A percentile compares a stretch with the other conserved stretches of the same genome.
phyloP scores from a whole-genome alignment of 192 early-diverging fungal genomes.

The Coemansia sp. region DNA sequence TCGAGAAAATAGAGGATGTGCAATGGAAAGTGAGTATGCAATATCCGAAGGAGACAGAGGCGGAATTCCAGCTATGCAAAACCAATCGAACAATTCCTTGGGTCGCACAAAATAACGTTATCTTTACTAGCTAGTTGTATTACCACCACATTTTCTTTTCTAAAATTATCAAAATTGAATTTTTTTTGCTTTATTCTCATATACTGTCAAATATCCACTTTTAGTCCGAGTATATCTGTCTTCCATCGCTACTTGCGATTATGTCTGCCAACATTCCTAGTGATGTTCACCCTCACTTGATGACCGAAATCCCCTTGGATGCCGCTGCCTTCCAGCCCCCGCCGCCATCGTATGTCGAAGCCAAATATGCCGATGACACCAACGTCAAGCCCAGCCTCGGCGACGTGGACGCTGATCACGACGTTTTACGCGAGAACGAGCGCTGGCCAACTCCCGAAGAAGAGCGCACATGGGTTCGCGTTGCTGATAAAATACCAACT shows the following conservation, averaged over 20 bases:
- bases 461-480: conserved; percentile 47
- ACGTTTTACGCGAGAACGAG: conserved; percentile 19
- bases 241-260: not conserved
- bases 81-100: no score
- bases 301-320: conserved; percentile 12
- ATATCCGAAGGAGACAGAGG: not conserved
- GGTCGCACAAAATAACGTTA: no score
- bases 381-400: not conserved
- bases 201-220: not conserved
- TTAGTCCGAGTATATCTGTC: not conserved
- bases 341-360: not conserved
- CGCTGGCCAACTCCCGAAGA: conserved; percentile 56
- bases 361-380: not conserved
- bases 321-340: conserved; percentile 9
- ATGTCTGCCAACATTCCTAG: not conserved
- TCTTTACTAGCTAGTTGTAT: no score
- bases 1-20: not conserved
- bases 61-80: no score
- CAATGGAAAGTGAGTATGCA: not conserved
- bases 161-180: not conserved
- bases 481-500: conserved; percentile 56
- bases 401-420: not conserved
- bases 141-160: not conserved
- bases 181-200: not conserved
- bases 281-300: not conserved